Conservation (phyloP, 2,329 filamentous ascomycete genomes). For the Phaeosphaeriaceae sp. region DNA sequence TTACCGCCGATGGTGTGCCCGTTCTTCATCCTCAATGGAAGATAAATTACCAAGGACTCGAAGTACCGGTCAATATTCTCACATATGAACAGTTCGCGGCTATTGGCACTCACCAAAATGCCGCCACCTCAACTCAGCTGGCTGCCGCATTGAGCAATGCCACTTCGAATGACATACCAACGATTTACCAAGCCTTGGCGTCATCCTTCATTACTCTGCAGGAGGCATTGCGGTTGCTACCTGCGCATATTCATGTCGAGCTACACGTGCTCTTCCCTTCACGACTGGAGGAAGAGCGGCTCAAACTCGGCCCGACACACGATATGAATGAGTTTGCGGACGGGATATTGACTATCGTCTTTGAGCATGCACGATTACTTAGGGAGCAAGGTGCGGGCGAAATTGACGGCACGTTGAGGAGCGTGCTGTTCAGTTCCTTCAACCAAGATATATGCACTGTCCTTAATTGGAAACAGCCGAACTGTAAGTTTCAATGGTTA, state of each 20-base stretch:
- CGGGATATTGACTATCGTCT: constrained; percentile 81
- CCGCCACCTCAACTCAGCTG: constrained; percentile 28
- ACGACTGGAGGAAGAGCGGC: constrained; percentile 70
- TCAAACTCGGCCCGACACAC: constrained; percentile 74
- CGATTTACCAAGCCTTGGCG: constrained; percentile 75
- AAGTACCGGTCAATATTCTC: constrained; percentile 82
- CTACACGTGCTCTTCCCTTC: constrained; percentile 91
- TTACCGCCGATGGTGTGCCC: constrained; percentile 85
- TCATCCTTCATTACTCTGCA: constrained; percentile 80
- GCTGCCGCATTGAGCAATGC: constrained; percentile 33
- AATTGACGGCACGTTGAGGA: constrained; percentile 73
- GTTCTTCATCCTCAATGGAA: constrained; percentile 89
- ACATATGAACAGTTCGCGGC: constrained; percentile 74
- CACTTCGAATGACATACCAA: constrained; percentile 51
- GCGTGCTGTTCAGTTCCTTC: constrained; percentile 93
- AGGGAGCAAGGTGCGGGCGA: constrained; percentile 63
- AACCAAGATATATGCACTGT: constrained; percentile 90
- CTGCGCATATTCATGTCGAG: constrained; percentile 83
- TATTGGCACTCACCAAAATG: constrained; percentile 48
- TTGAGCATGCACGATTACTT: constrained; percentile 82
- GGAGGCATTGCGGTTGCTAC: constrained; percentile 77
- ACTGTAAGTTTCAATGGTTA: constrained; percentile 66
- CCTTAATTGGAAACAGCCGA: constrained; percentile 98
- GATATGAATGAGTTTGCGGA: constrained; percentile 91
- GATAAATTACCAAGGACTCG: constrained; percentile 75